Percentiles rank a stretch among this genome's conserved stretches.
Conservation (phyloP, 495 filamentous ascomycete species). For the Xylaria cubensis region DNA sequence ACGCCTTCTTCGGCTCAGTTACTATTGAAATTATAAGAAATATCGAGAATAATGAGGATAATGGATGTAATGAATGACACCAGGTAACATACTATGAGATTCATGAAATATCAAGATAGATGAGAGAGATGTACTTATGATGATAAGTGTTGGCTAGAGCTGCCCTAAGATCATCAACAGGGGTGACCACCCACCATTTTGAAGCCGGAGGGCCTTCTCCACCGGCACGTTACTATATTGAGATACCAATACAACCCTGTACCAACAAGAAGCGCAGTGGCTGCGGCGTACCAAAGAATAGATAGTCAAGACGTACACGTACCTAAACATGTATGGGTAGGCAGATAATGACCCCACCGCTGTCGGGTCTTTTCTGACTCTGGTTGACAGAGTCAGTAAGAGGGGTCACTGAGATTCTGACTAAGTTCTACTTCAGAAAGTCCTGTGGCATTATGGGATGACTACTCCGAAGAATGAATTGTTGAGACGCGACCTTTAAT, state of each 20-base stretch:
- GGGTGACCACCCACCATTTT: not conserved
- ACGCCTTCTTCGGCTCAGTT: no score
- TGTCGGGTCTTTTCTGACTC: not conserved
- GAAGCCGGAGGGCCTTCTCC: not conserved
- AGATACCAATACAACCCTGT: not conserved
- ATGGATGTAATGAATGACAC: no score
- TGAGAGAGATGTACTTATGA: not conserved
- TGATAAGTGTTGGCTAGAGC: not conserved
- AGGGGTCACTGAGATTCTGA: not conserved
- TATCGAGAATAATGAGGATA: no score
- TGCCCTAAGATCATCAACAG: not conserved
- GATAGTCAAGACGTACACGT: not conserved
- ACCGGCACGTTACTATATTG: not conserved
- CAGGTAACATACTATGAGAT: no score
- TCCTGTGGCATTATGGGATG: not conserved
- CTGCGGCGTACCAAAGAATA: constrained; percentile 2
- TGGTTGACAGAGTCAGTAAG: not conserved
- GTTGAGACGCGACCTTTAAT: not conserved
- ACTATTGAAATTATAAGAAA: no score
- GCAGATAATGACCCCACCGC: not conserved
- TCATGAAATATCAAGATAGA: not conserved
- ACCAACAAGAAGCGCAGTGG: not conserved
- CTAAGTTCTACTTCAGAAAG: not conserved
- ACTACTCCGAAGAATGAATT: not conserved
- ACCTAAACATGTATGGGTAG: not conserved